Percentiles rank a stretch among this genome's conserved stretches.
Conservation (phyloP, 108 stramenopile genomes). For the Nannochloropsis salina region DNA sequence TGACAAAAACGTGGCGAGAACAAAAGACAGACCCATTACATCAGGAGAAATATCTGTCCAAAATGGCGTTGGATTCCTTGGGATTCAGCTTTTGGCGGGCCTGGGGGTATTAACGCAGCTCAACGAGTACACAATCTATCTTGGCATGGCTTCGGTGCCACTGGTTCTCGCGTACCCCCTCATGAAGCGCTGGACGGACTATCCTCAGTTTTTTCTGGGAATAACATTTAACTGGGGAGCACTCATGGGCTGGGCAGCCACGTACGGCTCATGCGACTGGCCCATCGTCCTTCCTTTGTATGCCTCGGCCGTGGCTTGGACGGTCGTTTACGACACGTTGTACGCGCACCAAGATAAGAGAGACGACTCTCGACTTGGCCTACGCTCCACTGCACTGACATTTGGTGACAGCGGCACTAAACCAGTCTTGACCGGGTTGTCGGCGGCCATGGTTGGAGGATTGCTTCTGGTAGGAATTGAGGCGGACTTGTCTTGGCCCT, state of each 20-base stretch:
- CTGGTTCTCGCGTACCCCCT: slow-evolving; percentile 84
- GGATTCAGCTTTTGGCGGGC: slow-evolving; percentile 69
- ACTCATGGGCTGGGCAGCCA: slow-evolving; percentile 64
- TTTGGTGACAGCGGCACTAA: slow-evolving; percentile 74
- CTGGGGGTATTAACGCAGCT: slow-evolving; percentile 76
- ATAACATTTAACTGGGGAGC: slow-evolving; percentile 98
- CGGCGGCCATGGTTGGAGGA: slow-evolving; percentile 36
- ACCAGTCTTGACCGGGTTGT: slow-evolving; percentile 55
- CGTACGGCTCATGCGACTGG: slow-evolving; percentile 13
- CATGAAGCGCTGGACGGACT: slow-evolving; percentile 87
- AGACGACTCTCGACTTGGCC: slow-evolving; percentile 78
- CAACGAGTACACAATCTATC: slow-evolving; percentile 61
- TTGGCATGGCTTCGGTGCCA: slow-evolving; percentile 70
- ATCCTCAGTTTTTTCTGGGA: slow-evolving; percentile 88
- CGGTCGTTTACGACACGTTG: slow-evolving; percentile 93
- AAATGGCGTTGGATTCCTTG: slow-evolving; percentile 75
- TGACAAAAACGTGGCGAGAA: slow-evolving; percentile 77
- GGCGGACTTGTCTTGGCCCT: slow-evolving; percentile 43
- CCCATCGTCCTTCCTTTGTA: slow-evolving; percentile 78
- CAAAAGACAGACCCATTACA: slow-evolving; percentile 78
- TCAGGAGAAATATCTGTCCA: slow-evolving; percentile 58
- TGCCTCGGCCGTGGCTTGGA: slow-evolving; percentile 79
- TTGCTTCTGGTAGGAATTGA: slow-evolving; percentile 25
- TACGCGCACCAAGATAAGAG: slow-evolving; percentile 97
- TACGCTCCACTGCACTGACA: slow-evolving; percentile 77